Evolutionary conservation across 1,284 basidiomycete genomes (phyloP).

Genomic region (Ganoderma lucidum): DNA sequence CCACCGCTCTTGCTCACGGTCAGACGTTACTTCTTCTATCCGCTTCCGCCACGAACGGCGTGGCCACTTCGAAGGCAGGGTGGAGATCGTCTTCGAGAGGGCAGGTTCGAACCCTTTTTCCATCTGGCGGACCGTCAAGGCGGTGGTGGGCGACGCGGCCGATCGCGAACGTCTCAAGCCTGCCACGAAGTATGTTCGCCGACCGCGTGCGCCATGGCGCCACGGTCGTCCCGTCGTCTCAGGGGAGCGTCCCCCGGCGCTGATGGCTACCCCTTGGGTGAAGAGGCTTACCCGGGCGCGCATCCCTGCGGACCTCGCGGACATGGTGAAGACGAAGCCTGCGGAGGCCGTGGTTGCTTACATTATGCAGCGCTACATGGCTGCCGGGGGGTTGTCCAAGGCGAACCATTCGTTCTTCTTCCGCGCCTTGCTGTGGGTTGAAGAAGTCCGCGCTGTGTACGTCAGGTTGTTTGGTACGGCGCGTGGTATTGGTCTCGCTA

Average conservation of each 20-base stretch:
- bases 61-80: conserved; percentile 28
- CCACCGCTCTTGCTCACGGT: neutral
- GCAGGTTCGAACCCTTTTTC: conserved; percentile 32
- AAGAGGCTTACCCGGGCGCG: conserved; percentile 21
- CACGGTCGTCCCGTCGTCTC: conserved; percentile 6
- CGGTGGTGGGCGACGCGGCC: conserved; percentile 38
- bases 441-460: conserved; percentile 10
- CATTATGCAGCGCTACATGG: conserved; percentile 46
- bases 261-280: conserved; percentile 25
- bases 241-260: conserved; percentile 23
- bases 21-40: conserved; percentile 12
- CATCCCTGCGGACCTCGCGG: conserved; percentile 19
- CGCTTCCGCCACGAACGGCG: conserved; percentile 15
- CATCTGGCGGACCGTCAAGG: conserved; percentile 36
- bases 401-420: neutral
- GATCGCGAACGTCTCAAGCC: conserved; percentile 40
- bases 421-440: conserved; percentile 6
- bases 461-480: neutral
- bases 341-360: conserved; percentile 19
- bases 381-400: neutral
- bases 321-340: conserved; percentile 24
- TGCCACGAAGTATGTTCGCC: conserved; percentile 37
- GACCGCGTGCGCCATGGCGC: conserved; percentile 23
- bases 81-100: conserved; percentile 30
- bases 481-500: no score